phyloP scores from a whole-genome alignment of 495 filamentous ascomycete genomes.

The Darksidea phi region DNA sequence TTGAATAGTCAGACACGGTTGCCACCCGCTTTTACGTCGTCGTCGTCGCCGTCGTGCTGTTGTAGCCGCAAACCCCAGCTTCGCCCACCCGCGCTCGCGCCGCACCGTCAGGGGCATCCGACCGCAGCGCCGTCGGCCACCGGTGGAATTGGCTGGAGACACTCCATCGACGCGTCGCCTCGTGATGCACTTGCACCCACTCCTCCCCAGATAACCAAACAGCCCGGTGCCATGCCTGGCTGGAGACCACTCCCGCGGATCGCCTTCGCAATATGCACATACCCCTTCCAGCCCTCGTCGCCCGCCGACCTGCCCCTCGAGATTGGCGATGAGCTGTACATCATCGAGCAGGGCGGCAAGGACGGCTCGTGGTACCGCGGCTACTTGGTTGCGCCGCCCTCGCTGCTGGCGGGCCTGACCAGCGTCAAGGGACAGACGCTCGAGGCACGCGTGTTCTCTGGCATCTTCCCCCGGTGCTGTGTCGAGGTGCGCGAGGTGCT shows the following conservation, averaged over 20 bases:
- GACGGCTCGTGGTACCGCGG: conserved; percentile 91
- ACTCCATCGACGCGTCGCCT: conserved; percentile 6
- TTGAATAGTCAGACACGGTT: too few species aligned
- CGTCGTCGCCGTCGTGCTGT: too few species aligned
- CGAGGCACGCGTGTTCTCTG: conserved; percentile 92
- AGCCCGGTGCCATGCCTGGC: conserved; percentile 37
- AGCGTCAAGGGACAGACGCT: conserved; percentile 89
- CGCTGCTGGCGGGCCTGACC: conserved; percentile 86
- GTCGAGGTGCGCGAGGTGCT: conserved; percentile 66
- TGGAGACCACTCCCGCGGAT: conserved; percentile 96
- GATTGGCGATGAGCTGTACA: conserved; percentile 96
- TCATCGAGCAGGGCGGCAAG: conserved; percentile 89
- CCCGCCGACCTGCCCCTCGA: conserved; percentile 94
- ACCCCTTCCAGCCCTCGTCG: conserved; percentile 82
- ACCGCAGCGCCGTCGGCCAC: background rate
- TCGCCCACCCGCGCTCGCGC: too few species aligned
- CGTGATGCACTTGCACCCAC: conserved; percentile 30
- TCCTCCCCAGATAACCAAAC: conserved; percentile 20
- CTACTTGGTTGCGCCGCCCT: conserved; percentile 92
- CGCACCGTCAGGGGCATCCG: too few species aligned
- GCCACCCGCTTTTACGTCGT: too few species aligned
- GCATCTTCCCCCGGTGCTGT: conserved; percentile 91
- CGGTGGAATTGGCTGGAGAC: background rate
- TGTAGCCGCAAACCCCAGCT: too few species aligned
- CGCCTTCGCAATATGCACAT: conserved; percentile 92